Base-by-base conservation (phyloP, 306 rosid species). In the Abrus pulchellus region DNA sequence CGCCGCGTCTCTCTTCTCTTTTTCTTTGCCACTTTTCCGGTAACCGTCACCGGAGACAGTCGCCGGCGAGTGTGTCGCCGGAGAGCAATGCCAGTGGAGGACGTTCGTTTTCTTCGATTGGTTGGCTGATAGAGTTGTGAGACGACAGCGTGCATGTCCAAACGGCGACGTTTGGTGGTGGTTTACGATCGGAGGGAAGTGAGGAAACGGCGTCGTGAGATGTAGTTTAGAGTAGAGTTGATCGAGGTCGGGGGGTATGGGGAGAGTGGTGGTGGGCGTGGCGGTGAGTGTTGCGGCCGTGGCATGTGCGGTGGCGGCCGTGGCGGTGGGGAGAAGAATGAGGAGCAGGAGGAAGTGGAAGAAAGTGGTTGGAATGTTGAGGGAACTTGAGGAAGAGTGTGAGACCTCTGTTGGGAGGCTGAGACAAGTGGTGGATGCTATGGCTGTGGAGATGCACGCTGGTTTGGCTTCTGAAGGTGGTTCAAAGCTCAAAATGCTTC, bases 401-500 rank as follows among this genome's bases (percentile, higher is more conserved):
- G 92, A 89, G 4, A 86, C 89, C 29, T 72, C 82, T 1, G 89
- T 87, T 12, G 90, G 72, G 80, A 89, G 94, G 85, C 55, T 93
- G 76, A 85, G 80, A 66, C 97, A 91, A 65, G 97, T 93, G 76
- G 94, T 91, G 48, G 94, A 89, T 82, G 97, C 97, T 12, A 89
- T 93, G 97, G 94, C 92, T 0, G 94, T 93, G 30, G 97, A 93
- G 90, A 93, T 93, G 97, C 97, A 90, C 88, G 97, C 97, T 36
- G 97, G 97, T 8, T 84, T 91, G 79, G 97, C 97, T 47, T 91
- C 97, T 36, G 92, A 91, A 82, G 97, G 97, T 61, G 97, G 97
- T 71, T 93, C 97, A 38, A 93, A 91, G 87, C 97, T 93, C 85
- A 89, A 89, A 89, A 93, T 93, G 97, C 84, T 93, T 55, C 92